Base-by-base conservation (phyloP, 345 rosid genomes). In the Raphanus sativus region DNA sequence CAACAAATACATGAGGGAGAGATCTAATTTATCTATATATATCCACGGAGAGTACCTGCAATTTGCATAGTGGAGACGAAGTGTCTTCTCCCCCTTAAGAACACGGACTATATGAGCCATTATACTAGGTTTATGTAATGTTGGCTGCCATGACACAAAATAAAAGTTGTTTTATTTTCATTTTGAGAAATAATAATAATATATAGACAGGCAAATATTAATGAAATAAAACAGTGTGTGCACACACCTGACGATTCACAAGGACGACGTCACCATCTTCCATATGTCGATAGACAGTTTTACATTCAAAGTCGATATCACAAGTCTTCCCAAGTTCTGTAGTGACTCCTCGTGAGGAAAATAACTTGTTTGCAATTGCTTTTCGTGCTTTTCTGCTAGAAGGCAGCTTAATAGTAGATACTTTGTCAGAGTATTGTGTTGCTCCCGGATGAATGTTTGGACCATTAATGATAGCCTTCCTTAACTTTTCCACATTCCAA, bases 11-110 rank as follows among this genome's bases (percentile, higher is more conserved):
- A 63, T 15, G 38, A 34, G 38, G 8, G 38, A 34, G 38, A 34
- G 8, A 34, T 34, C 38, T 34, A 34, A 34, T 34, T 34, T 33
- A 32, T 3, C 0, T 32, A 38, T 38, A 2, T 8, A 73, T 17
- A 77, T 76, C 50, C 36, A 54, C 4, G 16, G 48, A 52, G 75
- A 70, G 73, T 72, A 94, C 97, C 99, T 90, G 98, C 99, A 95
- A 83, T 95, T 95, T 75, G 99, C 99, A 82, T 95, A 92, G 84
- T 92, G 97, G 93, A 95, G 94, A 45, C 99, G 90, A 76, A 95
- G 88, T 61, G 99, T 91, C 84, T 88, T 95, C 85, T 95, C 98
- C 60, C 98, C 98, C 78, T 86, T 87, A 83, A 95, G 80, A 26
- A 95, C 97, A 64, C 98, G 97, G 73, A 95, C 99, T 0, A 85